Conservation (phyloP, 768 basidiomycete genomes). For the Lyophyllum shimeji region DNA sequence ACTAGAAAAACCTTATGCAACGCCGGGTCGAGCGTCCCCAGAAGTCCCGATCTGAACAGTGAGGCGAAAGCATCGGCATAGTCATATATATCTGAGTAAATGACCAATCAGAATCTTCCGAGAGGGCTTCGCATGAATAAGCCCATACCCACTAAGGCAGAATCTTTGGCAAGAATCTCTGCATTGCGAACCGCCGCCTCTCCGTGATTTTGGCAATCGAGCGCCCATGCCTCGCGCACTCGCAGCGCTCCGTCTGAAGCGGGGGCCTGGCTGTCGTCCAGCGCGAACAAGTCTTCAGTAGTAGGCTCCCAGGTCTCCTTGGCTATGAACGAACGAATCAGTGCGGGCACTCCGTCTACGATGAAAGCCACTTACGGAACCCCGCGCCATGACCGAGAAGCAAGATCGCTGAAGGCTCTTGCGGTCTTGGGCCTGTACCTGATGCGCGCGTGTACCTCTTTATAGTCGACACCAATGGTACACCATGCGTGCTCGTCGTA, state of each 20-base stretch:
- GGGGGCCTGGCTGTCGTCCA: slow-evolving; percentile 16
- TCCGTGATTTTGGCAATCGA: slow-evolving; percentile 40
- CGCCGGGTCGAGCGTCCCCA: slow-evolving; percentile 21
- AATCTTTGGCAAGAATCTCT: slow-evolving; percentile 17
- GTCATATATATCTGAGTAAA: slow-evolving; percentile 26
- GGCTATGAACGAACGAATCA: slow-evolving; percentile 18
- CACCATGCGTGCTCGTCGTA: slow-evolving; percentile 26
- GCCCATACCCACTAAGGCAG: slow-evolving; percentile 18
- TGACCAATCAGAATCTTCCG: not conserved
- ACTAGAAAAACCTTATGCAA: slow-evolving; percentile 26
- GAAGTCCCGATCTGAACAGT: slow-evolving; percentile 24
- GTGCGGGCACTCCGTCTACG: not conserved
- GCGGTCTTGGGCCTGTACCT: not conserved
- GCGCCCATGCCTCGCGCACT: slow-evolving; percentile 34
- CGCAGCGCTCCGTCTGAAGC: not conserved
- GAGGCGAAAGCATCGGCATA: slow-evolving; percentile 29
- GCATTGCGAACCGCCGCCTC: slow-evolving; percentile 35
- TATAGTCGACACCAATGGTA: slow-evolving; percentile 24
- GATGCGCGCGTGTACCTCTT: slow-evolving; percentile 25
- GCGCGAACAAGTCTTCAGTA: slow-evolving; percentile 28
- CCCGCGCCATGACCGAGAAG: slow-evolving; percentile 29
- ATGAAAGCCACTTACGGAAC: slow-evolving; percentile 22
- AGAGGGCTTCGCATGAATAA: not conserved
- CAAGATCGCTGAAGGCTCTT: slow-evolving; percentile 21
- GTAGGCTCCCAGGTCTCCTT: slow-evolving; percentile 43